Evolutionary conservation across 805 yeast genomes (phyloP).

Genomic region (Kuraishia borneana): DNA sequence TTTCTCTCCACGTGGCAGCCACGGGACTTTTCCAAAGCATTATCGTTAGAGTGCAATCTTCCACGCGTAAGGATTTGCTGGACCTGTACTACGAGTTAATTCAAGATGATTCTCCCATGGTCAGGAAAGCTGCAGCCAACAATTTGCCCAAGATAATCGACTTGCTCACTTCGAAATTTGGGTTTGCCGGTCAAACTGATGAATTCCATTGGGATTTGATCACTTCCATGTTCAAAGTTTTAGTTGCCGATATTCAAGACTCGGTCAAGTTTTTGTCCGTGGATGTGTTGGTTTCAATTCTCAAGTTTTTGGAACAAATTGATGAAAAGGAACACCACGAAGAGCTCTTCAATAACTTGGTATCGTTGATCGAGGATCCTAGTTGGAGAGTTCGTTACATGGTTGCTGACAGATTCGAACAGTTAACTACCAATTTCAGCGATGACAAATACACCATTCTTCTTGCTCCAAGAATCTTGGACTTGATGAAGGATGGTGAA

Average conservation of each 20-base stretch:
- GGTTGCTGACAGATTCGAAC: slow-evolving; percentile 89
- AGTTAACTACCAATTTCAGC: slow-evolving; percentile 55
- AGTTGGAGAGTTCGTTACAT: slow-evolving; percentile 98
- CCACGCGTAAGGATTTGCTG: slow-evolving; percentile 49
- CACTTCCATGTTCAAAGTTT: slow-evolving; percentile 68
- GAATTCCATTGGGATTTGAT: slow-evolving; percentile 68
- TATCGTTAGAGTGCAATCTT: slow-evolving; percentile 43
- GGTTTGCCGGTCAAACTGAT: slow-evolving; percentile 29
- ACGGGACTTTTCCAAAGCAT: slow-evolving; percentile 79
- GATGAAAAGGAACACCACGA: slow-evolving; percentile 48
- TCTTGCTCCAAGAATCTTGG: slow-evolving; percentile 60
- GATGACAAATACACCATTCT: slow-evolving; percentile 45
- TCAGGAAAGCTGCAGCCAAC: slow-evolving; percentile 86
- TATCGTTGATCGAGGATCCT: slow-evolving; percentile 71
- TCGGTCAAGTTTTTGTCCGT: slow-evolving; percentile 86
- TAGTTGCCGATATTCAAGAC: slow-evolving; percentile 84
- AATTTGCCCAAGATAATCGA: slow-evolving; percentile 69
- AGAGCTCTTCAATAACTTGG: slow-evolving; percentile 53
- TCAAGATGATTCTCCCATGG: slow-evolving; percentile 95
- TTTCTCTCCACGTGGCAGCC: slow-evolving; percentile 81
- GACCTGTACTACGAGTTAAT: slow-evolving; percentile 59
- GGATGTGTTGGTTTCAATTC: slow-evolving; percentile 76
- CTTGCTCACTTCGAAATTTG: slow-evolving; percentile 25
- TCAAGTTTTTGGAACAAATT: slow-evolving; percentile 52
- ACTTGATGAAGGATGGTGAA: slow-evolving; percentile 82